A percentile compares a stretch with the other conserved stretches of the same genome.
Conservation (phyloP, 1,284 basidiomycete species). For the Sporisorium iseilematis-ciliati region DNA sequence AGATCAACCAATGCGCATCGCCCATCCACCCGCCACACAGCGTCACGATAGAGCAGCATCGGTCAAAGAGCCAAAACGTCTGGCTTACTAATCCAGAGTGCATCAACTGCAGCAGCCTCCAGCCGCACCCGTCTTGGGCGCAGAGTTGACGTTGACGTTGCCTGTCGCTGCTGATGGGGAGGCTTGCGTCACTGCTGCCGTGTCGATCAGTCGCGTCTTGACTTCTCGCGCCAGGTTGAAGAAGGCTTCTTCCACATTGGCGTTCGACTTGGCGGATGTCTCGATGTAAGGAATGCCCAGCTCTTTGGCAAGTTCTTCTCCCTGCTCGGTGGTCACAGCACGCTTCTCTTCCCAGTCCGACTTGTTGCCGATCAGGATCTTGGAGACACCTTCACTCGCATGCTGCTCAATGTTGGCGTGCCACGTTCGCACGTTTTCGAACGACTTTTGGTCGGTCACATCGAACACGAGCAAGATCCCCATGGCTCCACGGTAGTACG, state of each 20-base stretch:
- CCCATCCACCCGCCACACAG: background rate
- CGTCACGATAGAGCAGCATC: background rate
- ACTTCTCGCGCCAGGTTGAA: slow-evolving; percentile 85
- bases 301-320: slow-evolving; percentile 80
- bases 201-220: slow-evolving; percentile 93
- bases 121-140: slow-evolving; percentile 34
- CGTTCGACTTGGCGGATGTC: slow-evolving; percentile 96
- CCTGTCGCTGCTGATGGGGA: slow-evolving; percentile 41
- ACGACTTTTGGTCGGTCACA: slow-evolving; percentile 96
- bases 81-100: too few species aligned
- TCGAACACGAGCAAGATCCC: slow-evolving; percentile 98
- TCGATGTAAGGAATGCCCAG: slow-evolving; percentile 96
- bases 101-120: slow-evolving; percentile 48
- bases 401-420: slow-evolving; percentile 98
- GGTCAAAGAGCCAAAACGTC: background rate
- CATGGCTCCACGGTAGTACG: slow-evolving; percentile 99
- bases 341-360: slow-evolving; percentile 98
- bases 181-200: slow-evolving; percentile 45
- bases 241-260: slow-evolving; percentile 98
- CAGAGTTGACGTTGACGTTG: slow-evolving; percentile 54
- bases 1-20: background rate
- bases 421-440: slow-evolving; percentile 99
- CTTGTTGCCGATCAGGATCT: slow-evolving; percentile 99
- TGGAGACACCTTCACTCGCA: slow-evolving; percentile 98
- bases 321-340: slow-evolving; percentile 85